Evolutionary conservation across 2,329 filamentous ascomycete species (phyloP).

Genomic region (Stromatinia cepivora): DNA sequence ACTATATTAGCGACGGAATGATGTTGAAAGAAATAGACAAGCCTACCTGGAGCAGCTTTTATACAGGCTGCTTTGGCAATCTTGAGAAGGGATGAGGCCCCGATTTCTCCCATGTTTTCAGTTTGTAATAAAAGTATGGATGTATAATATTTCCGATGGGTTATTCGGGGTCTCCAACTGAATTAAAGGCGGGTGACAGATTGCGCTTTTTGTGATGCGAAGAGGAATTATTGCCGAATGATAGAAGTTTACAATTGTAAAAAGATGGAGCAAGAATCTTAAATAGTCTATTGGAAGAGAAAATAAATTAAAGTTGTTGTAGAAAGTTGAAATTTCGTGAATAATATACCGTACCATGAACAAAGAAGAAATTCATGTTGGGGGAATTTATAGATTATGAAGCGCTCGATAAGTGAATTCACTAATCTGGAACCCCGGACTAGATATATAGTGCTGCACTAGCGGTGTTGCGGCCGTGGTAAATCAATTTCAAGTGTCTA

Average conservation of each 20-base stretch:
- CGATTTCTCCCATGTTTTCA: not conserved
- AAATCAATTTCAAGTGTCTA: not conserved
- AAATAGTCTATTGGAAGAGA: not conserved
- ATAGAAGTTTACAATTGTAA: not conserved
- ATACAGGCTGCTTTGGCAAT: constrained; percentile 54
- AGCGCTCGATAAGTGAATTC: not conserved
- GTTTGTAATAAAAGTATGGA: not conserved
- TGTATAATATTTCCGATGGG: not conserved
- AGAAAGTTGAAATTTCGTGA: not conserved
- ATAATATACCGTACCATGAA: not conserved
- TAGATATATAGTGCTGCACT: not conserved
- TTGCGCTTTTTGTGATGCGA: not conserved
- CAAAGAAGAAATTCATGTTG: not conserved
- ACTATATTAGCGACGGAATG: constrained; percentile 18
- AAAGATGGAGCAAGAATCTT: not conserved
- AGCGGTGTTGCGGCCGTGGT: constrained; percentile 10
- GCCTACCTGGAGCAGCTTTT: constrained; percentile 50
- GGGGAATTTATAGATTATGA: constrained; percentile 19
- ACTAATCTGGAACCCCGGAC: constrained; percentile 7
- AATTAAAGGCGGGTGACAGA: not conserved
- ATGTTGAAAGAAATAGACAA: not conserved
- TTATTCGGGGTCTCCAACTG: not conserved
- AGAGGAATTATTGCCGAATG: not conserved
- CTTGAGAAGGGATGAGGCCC: constrained; percentile 51
- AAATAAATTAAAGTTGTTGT: not conserved